These are phyloP conservation scores for Pyropia yezoensis DNA, from an alignment of 23 red algal species.

Conservation along the genomic window DNA sequence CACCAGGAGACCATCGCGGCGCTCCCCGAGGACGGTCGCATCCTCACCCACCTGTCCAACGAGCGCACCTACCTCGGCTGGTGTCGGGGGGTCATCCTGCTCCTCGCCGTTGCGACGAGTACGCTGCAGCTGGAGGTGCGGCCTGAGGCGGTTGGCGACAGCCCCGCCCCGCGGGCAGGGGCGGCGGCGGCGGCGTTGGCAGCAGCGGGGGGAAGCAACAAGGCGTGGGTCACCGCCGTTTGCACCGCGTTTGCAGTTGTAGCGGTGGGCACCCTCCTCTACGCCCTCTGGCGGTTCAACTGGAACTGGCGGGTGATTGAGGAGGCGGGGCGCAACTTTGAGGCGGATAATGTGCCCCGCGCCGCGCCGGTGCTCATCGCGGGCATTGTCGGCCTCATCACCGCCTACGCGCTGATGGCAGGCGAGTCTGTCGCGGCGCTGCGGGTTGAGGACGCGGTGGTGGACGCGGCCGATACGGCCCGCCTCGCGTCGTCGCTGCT, in stretches of 20 bases:
- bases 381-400: constrained; percentile 1
- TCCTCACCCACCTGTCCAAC: constrained; percentile 54
- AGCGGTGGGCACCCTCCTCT: constrained; percentile 5
- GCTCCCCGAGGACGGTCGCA: constrained; percentile 44
- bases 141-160: not conserved
- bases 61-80: constrained; percentile 38
- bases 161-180: not conserved
- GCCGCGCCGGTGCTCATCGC: constrained; percentile 8
- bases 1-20: not conserved
- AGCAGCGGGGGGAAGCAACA: too few relatives aligned
- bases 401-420: constrained; percentile 34
- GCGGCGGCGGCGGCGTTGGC: not conserved
- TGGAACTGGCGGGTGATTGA: constrained; percentile 33
- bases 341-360: constrained; percentile 9
- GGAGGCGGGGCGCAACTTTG: constrained; percentile 10
- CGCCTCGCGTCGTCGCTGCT: too few relatives aligned
- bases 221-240: too few relatives aligned
- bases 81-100: constrained; percentile 19
- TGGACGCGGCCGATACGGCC: too few relatives aligned
- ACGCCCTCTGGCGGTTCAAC: constrained; percentile 21
- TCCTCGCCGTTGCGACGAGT: constrained; percentile 27
- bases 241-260: constrained; percentile 1
- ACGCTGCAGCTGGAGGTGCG: constrained; percentile 18
- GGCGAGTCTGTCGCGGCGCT: constrained; percentile 1
- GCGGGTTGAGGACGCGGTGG: too few relatives aligned